These are phyloP conservation scores for Emmonsiellopsis sp. DNA, from an alignment of 2,329 filamentous ascomycete genomes.

Conservation along the genomic window DNA sequence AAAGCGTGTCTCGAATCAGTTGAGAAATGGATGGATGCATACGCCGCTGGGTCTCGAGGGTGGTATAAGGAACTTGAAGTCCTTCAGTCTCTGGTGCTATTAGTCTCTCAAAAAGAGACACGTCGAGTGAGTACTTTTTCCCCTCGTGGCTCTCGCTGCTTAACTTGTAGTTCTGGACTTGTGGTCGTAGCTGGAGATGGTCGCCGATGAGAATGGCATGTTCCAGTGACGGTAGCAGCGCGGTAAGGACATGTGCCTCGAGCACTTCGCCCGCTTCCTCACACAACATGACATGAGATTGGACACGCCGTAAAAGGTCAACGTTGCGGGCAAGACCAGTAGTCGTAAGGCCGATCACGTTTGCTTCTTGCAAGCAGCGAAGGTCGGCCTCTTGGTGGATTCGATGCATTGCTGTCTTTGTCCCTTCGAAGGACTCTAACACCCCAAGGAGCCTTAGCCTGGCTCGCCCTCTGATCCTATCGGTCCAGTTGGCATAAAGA, in stretches of 20 bases:
- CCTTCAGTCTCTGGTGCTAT: slow-evolving; percentile 9
- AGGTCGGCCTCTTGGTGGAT: slow-evolving; percentile 9
- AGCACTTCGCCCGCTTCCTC: slow-evolving; percentile 62
- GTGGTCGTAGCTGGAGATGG: slow-evolving; percentile 24
- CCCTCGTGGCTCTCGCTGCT: slow-evolving; percentile 42
- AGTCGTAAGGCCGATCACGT: slow-evolving; percentile 22
- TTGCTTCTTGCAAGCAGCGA: slow-evolving; percentile 12
- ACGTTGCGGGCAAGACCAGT: slow-evolving; percentile 19
- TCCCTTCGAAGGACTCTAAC: background rate
- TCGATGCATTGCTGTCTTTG: slow-evolving; percentile 11
- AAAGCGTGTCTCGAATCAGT: slow-evolving; percentile 16
- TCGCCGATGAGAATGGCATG: slow-evolving; percentile 31
- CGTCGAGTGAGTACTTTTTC: slow-evolving; percentile 44
- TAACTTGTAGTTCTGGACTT: slow-evolving; percentile 32
- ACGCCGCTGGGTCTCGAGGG: slow-evolving; percentile 19
- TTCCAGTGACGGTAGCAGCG: slow-evolving; percentile 30
- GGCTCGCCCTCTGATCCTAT: background rate
- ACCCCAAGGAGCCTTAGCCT: background rate
- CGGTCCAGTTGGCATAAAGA: background rate
- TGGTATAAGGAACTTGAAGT: slow-evolving; percentile 13
- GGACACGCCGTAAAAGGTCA: slow-evolving; percentile 31
- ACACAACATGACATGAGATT: slow-evolving; percentile 42
- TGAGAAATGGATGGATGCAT: slow-evolving; percentile 23
- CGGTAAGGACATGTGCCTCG: slow-evolving; percentile 45
- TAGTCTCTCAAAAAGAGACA: slow-evolving; percentile 53